phyloP scores from a whole-genome alignment of 192 early-diverging fungal genomes.

The Coemansia sp. region DNA sequence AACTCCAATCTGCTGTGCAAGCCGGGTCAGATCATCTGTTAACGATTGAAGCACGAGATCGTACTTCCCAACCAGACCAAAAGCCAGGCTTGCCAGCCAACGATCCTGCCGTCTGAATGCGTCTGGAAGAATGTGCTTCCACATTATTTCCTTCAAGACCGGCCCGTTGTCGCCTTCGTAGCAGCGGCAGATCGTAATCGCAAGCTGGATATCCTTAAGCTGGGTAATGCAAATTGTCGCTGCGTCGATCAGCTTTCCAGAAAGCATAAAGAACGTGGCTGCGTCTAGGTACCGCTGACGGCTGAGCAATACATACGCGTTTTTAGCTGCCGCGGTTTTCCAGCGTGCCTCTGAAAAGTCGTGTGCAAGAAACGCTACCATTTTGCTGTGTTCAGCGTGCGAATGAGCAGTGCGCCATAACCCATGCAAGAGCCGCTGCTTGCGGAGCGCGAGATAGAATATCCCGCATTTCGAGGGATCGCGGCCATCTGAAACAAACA shows the following conservation, averaged over 20 bases:
- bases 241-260: constrained; percentile 84
- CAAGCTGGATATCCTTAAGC: constrained; percentile 88
- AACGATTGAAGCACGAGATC: constrained; percentile 45
- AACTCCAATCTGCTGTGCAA: constrained; percentile 36
- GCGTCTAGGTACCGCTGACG: constrained; percentile 93
- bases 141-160: constrained; percentile 38
- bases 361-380: constrained; percentile 89
- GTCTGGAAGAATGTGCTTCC: constrained; percentile 41
- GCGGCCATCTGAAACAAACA: constrained; percentile 71
- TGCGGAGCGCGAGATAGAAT: constrained; percentile 86
- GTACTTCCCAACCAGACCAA: constrained; percentile 41
- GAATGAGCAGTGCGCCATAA: constrained; percentile 83
- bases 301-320: constrained; percentile 95
- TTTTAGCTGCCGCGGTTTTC: constrained; percentile 94
- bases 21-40: constrained; percentile 32
- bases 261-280: constrained; percentile 93
- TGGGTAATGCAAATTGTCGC: constrained; percentile 90
- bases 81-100: constrained; percentile 51
- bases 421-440: constrained; percentile 86
- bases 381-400: constrained; percentile 83
- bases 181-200: constrained; percentile 84
- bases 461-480: constrained; percentile 85
- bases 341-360: constrained; percentile 89
- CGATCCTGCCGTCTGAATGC: constrained; percentile 38
- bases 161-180: constrained; percentile 78